Evolutionary conservation across 2,329 filamentous ascomycete genomes (phyloP), one percentile per base, ranked within the genome.

Genomic region (Phyllachora maydis): DNA sequence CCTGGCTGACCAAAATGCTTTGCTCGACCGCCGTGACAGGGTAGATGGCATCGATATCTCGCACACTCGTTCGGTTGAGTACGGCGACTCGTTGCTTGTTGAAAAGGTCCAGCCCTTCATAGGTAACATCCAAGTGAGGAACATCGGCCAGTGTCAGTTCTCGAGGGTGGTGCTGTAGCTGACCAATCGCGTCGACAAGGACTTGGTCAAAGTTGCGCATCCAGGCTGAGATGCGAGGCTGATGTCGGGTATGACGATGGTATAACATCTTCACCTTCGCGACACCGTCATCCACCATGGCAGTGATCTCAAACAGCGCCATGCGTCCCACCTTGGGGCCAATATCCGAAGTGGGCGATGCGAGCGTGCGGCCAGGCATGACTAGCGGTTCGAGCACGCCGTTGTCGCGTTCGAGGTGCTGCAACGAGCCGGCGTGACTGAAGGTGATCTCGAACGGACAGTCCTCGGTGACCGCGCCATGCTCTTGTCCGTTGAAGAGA

Each of bases 401-500:
- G 20, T 57, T 52, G 7, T 49, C 43, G 2, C 47, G 46, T 23
- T 59, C 53, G 1, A 61, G 36, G n/a, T 56, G 50, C 23, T 59
- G 52, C 10, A 54, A 41, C 0, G 52, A 51, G 4, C 62, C 60
- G 2, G 54, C 45, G 31, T 61, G 65, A 26, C 53, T 67, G 37
- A 71, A 67, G 16, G 66, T 49, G 18, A 71, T 46, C 36, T 71
- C 65, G 22, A 68, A 52, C 0, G 61, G 60, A 28, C 49, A 50
- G 19, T 57, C 51, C 2, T 45, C 31, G 24, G 38, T 44, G 21
- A 46, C 33, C 3, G 38, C 31, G 1, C 39, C 31, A 1, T 35
- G 38, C n/a, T 41, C 35, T 2, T 40, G 24, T n/a, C n/a, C n/a
- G 18, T 47, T 39, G 26, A 50, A 46, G 32, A 58, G 46, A 21